Conservation (phyloP, 768 basidiomycete genomes). For the Imleria badia region DNA sequence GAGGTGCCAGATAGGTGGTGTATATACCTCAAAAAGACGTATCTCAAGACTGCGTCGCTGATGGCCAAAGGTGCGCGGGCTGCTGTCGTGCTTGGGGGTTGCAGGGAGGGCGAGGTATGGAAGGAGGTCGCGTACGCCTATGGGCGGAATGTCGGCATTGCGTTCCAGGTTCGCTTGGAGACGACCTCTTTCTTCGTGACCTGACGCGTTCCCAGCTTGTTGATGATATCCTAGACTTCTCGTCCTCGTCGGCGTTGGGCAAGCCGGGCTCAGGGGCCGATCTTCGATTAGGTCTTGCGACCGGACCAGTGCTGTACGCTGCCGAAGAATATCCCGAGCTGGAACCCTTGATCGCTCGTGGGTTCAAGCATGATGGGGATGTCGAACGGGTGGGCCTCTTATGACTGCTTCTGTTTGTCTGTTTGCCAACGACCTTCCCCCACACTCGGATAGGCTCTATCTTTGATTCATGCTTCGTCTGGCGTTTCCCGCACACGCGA, state of each 20-base stretch:
- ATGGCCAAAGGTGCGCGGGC: slow-evolving; percentile 87
- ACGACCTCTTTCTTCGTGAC: background rate
- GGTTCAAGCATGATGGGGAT: slow-evolving; percentile 77
- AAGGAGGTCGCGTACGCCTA: slow-evolving; percentile 78
- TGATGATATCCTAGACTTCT: slow-evolving; percentile 90
- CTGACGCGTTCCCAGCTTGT: slow-evolving; percentile 61
- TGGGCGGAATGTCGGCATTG: slow-evolving; percentile 3
- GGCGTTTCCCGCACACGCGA: slow-evolving; percentile 77
- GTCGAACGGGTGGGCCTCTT: slow-evolving; percentile 61
- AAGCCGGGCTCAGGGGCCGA: slow-evolving; percentile 87
- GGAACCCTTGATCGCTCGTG: slow-evolving; percentile 73
- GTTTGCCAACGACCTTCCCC: background rate
- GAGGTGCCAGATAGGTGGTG: slow-evolving; percentile 57
- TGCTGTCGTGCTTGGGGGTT: slow-evolving; percentile 86
- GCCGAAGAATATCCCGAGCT: slow-evolving; percentile 81
- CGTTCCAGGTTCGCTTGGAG: background rate
- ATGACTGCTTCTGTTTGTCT: background rate
- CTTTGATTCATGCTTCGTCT: slow-evolving; percentile 57
- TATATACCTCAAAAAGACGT: slow-evolving; percentile 87
- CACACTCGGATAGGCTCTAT: slow-evolving; percentile 50
- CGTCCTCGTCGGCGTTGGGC: slow-evolving; percentile 52
- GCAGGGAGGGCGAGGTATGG: slow-evolving; percentile 70
- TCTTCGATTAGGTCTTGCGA: slow-evolving; percentile 78
- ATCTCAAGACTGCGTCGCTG: slow-evolving; percentile 88
- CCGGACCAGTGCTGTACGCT: slow-evolving; percentile 83